phyloP scores from a whole-genome alignment of 495 filamentous ascomycete species.

The Annulohypoxylon bovei region DNA sequence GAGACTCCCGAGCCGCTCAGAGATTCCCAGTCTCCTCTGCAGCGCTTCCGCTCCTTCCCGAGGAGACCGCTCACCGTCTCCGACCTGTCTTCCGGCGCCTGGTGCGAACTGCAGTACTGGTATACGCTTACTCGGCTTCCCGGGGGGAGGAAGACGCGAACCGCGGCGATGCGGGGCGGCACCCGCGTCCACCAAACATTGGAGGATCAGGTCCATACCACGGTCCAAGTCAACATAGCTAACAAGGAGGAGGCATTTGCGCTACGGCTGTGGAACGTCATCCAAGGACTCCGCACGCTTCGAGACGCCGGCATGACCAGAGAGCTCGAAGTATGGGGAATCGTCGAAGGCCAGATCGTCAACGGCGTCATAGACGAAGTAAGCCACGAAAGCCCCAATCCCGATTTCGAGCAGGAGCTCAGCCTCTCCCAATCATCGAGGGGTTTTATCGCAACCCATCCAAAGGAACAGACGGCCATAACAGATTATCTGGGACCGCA shows the following conservation, averaged over 20 bases:
- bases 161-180: constrained; percentile 84
- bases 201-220: constrained; percentile 83
- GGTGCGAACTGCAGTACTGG: constrained; percentile 96
- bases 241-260: constrained; percentile 86
- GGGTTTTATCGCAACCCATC: constrained; percentile 23
- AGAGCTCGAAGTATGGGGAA: constrained; percentile 93
- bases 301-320: constrained; percentile 82
- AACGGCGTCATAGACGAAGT: constrained; percentile 92
- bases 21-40: constrained; percentile 56
- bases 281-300: constrained; percentile 82
- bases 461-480: constrained; percentile 41
- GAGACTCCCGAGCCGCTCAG: background rate
- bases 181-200: constrained; percentile 80
- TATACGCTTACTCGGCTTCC: constrained; percentile 78
- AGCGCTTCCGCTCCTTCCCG: constrained; percentile 81
- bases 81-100: constrained; percentile 86
- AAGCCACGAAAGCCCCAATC: constrained; percentile 78
- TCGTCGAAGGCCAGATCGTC: constrained; percentile 82
- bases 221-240: constrained; percentile 74
- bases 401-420: constrained; percentile 68
- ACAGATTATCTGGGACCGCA: constrained; percentile 63
- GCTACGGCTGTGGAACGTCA: constrained; percentile 89
- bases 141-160: constrained; percentile 73
- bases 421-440: constrained; percentile 43
- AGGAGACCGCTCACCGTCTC: constrained; percentile 88